Evolutionary conservation across 2,329 filamentous ascomycete species (phyloP), one percentile per base, ranked within the genome.

Genomic region (Alternaria metachromatica): DNA sequence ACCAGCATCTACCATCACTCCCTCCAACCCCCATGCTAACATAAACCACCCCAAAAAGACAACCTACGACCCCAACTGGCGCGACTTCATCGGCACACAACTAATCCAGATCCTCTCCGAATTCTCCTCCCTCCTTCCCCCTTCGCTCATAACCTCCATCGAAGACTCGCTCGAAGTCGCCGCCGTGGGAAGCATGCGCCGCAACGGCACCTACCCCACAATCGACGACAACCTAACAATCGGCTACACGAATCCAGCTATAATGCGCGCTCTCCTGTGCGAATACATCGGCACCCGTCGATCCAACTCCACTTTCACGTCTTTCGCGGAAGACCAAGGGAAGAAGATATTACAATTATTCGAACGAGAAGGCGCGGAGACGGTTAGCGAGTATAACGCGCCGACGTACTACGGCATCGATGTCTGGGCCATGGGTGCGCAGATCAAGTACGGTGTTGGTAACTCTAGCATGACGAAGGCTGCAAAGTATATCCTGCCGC

Each of bases 351-450:
- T 26, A 18, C 48, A 65, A 15, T 63, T 76, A 1, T 76, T 76
- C 46, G 69, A 70, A 46, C 69, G 63, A 5, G 72, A 73, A 18
- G 77, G 76, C 9, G 73, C 75, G 2, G 72, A 80, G 53, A 75
- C 68, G 75, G 67, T 82, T 1, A 76, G 73, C 15, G 81, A 82
- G 63, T 82, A 82, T 65, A 82, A 82, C 37, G 75, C 78, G 4
- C 80, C 81, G 3, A 82, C 78, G 2, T 82, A 82, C 68, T 82
- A 82, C 48, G 81, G 81, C 37, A 79, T 82, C 65, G 80, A 82
- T 60, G 67, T 78, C 33, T 82, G 78, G 76, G 81, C 80, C 0
- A 73, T 84, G 5, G 80, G 74, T 0, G 78, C 78, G 6, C 80
- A 77, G 49, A 77, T 81, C 13, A 78, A 77, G 21, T 82, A 82